Conservation (phyloP, 2,329 filamentous ascomycete genomes). For the Leptosphaerulina australis region DNA sequence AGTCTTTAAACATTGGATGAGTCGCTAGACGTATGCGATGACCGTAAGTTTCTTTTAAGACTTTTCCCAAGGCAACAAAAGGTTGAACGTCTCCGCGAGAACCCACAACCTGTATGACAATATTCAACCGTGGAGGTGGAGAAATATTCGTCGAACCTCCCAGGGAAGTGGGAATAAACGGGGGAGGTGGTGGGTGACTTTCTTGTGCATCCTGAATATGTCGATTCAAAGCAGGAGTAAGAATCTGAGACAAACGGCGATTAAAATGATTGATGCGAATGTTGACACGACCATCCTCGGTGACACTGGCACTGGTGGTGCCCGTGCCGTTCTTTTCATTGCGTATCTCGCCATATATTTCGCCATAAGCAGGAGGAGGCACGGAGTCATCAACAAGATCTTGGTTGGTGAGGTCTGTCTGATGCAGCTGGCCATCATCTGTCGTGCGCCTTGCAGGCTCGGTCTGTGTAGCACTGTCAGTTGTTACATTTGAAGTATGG, state of each 20-base stretch:
- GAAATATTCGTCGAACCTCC: constrained; percentile 9
- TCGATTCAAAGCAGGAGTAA: constrained; percentile 23
- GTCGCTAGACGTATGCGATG: constrained; percentile 41
- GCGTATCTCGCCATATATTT: constrained; percentile 40
- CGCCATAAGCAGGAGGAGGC: constrained; percentile 41
- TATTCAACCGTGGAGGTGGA: constrained; percentile 50
- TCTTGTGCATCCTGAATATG: constrained; percentile 23
- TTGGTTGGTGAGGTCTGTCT: constrained; percentile 28
- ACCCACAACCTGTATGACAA: constrained; percentile 63
- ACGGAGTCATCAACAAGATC: constrained; percentile 30
- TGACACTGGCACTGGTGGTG: constrained; percentile 56
- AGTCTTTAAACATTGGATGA: constrained; percentile 26
- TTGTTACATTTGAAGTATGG: not conserved
- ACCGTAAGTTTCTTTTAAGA: constrained; percentile 46
- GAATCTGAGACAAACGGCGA: constrained; percentile 28
- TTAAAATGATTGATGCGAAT: constrained; percentile 35
- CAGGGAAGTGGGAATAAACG: constrained; percentile 17
- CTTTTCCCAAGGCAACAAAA: constrained; percentile 62
- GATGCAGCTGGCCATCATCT: constrained; percentile 28
- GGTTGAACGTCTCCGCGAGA: constrained; percentile 63
- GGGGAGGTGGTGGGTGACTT: constrained; percentile 12
- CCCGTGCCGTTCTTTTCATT: constrained; percentile 39
- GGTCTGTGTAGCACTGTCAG: constrained; percentile 5
- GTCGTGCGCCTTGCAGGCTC: constrained; percentile 29
- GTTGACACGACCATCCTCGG: constrained; percentile 37